phyloP scores from a whole-genome alignment of 768 basidiomycete genomes.

The Hypholoma sublateritium region DNA sequence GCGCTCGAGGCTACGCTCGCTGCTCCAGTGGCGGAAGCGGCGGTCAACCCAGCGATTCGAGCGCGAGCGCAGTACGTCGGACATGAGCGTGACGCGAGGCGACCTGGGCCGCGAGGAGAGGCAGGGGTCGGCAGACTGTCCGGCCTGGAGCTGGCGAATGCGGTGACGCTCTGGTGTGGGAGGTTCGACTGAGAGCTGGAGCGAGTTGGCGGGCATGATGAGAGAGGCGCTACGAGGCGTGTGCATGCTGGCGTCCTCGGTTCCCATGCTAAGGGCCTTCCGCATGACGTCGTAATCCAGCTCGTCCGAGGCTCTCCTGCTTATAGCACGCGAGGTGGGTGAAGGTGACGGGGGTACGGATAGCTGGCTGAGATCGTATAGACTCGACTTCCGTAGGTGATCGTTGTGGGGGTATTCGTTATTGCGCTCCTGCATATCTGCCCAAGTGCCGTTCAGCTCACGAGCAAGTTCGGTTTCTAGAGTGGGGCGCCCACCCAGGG shows the following conservation, averaged over 20 bases:
- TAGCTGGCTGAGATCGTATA: slow-evolving; percentile 50
- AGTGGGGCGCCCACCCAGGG: slow-evolving; percentile 28
- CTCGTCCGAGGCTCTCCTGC: slow-evolving; percentile 3
- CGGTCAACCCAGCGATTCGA: slow-evolving; percentile 61
- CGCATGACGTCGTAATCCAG: slow-evolving; percentile 6
- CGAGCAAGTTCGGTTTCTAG: slow-evolving; percentile 57
- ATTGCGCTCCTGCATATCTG: neutral
- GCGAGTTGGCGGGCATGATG: slow-evolving; percentile 16
- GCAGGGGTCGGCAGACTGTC: neutral
- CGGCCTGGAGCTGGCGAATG: neutral
- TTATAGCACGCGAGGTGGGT: slow-evolving; percentile 15
- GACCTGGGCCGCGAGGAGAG: slow-evolving; percentile 21
- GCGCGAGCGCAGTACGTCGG: slow-evolving; percentile 55
- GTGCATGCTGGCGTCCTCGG: neutral
- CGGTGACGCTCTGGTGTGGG: slow-evolving; percentile 37
- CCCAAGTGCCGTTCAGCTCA: slow-evolving; percentile 18
- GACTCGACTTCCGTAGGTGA: slow-evolving; percentile 54
- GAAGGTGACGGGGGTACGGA: slow-evolving; percentile 43
- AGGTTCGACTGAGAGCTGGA: slow-evolving; percentile 42
- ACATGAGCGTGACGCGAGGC: slow-evolving; percentile 38
- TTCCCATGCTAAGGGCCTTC: neutral
- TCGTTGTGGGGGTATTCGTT: slow-evolving; percentile 25
- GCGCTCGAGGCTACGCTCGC: slow-evolving; percentile 9
- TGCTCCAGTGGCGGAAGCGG: slow-evolving; percentile 39
- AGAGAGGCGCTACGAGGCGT: neutral